Evolutionary conservation across 495 filamentous ascomycete genomes (phyloP).

Genomic region (Penicillium antarcticum): DNA sequence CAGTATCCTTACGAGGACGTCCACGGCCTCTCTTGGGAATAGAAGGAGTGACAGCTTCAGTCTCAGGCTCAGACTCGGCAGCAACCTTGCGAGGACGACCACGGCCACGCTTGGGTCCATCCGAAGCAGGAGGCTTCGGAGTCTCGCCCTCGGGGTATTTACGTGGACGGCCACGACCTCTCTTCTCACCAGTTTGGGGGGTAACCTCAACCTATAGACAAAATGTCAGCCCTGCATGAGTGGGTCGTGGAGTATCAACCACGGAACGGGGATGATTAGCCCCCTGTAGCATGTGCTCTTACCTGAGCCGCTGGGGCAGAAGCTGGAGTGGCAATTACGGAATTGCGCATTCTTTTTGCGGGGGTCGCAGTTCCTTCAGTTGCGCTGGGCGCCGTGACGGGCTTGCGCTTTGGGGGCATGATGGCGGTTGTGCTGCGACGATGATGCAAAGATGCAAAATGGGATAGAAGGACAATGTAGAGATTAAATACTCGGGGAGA

Average conservation of each 20-base stretch:
- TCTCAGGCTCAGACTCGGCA: slow-evolving; percentile 5
- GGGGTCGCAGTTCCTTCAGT: slow-evolving; percentile 15
- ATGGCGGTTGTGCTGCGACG: neutral
- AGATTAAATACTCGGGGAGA: neutral
- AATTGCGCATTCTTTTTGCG: slow-evolving; percentile 23
- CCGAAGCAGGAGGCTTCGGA: slow-evolving; percentile 20
- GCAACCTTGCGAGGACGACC: slow-evolving; percentile 31
- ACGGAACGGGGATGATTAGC: slow-evolving; percentile 6
- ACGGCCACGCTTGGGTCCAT: slow-evolving; percentile 38
- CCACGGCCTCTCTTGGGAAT: slow-evolving; percentile 21
- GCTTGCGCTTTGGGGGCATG: slow-evolving; percentile 32
- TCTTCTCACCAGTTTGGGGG: slow-evolving; percentile 34
- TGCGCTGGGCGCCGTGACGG: slow-evolving; percentile 16
- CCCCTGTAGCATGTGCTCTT: slow-evolving; percentile 11
- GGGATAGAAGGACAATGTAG: neutral
- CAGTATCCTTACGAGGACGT: slow-evolving; percentile 28
- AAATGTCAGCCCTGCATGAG: neutral
- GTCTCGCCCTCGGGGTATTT: slow-evolving; percentile 27
- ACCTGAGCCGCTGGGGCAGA: slow-evolving; percentile 6
- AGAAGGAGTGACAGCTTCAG: neutral
- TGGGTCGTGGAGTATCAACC: slow-evolving; percentile 3
- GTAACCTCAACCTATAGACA: slow-evolving; percentile 7
- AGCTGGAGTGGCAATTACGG: neutral
- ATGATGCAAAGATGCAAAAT: neutral
- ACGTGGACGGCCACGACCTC: slow-evolving; percentile 38